Evolutionary conservation across 441 rosid genomes (phyloP).

Genomic region (Viola pubescens): DNA sequence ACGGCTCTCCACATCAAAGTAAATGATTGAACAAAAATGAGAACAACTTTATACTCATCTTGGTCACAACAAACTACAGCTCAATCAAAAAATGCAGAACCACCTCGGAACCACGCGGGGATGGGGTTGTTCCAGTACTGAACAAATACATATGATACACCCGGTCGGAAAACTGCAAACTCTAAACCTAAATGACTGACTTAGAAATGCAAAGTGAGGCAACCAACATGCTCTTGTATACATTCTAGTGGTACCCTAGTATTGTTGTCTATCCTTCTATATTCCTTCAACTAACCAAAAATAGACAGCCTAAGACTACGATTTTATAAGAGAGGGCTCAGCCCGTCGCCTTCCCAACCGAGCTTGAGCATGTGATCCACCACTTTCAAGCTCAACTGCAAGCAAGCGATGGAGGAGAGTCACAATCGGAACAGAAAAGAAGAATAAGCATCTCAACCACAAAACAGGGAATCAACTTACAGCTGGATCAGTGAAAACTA

Average conservation of each 20-base stretch:
- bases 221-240: conserved; percentile 12
- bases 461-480: conserved; percentile 44
- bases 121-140: conserved; percentile 11
- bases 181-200: conserved; percentile 4
- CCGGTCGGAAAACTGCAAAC: conserved; percentile 16
- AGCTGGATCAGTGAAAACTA: conserved; percentile 90
- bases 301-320: conserved; percentile 20
- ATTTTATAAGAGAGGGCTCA: conserved; percentile 64
- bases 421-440: neutral
- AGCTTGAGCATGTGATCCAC: conserved; percentile 98
- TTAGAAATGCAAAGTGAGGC: conserved; percentile 12
- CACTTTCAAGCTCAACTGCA: conserved; percentile 91
- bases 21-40: conserved; percentile 22
- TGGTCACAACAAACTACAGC: conserved; percentile 20
- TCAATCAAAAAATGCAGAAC: conserved; percentile 18
- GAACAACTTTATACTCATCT: conserved; percentile 26
- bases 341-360: conserved; percentile 95
- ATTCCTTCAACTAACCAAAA: conserved; percentile 14
- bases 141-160: conserved; percentile 32
- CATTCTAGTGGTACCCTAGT: conserved; percentile 3
- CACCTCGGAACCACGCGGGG: conserved; percentile 13
- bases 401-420: conserved; percentile 4
- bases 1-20: conserved; percentile 1
- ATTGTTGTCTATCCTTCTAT: conserved; percentile 16
- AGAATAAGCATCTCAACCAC: conserved; percentile 2